A percentile compares a stretch with the other conserved stretches of the same genome.
These are phyloP conservation scores for Gautieria morchelliformis DNA, from an alignment of 768 basidiomycete genomes.

Conservation along the genomic window DNA sequence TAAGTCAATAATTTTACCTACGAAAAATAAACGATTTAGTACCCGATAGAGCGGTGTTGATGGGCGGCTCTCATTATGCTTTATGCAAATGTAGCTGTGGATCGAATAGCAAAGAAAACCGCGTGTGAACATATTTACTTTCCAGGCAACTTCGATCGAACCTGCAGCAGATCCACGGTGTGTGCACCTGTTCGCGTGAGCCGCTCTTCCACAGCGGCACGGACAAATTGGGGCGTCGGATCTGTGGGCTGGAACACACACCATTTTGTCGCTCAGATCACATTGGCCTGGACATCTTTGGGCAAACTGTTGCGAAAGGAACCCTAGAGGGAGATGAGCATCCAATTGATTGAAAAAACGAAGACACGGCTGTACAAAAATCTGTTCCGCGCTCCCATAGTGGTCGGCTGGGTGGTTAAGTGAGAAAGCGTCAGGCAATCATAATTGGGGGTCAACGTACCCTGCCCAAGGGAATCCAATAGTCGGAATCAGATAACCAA, in stretches of 20 bases:
- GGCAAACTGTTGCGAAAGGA: slow-evolving; percentile 45
- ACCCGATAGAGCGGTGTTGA: not conserved
- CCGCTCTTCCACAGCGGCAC: slow-evolving; percentile 58
- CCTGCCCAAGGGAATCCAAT: not conserved
- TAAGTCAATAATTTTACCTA: slow-evolving; percentile 69
- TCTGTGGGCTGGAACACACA: slow-evolving; percentile 56
- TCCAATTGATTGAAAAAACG: not conserved
- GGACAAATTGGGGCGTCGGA: slow-evolving; percentile 45
- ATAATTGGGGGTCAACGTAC: slow-evolving; percentile 3
- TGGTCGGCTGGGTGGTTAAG: slow-evolving; percentile 49
- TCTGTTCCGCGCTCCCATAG: slow-evolving; percentile 75
- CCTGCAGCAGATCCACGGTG: slow-evolving; percentile 67
- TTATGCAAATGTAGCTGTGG: slow-evolving; percentile 68
- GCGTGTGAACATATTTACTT: not conserved
- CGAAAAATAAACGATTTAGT: not conserved
- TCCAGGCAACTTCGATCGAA: slow-evolving; percentile 16
- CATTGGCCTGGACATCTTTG: slow-evolving; percentile 24
- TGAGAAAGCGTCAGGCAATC: not conserved
- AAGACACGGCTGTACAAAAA: slow-evolving; percentile 46
- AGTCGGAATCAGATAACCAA: not conserved
- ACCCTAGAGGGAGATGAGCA: slow-evolving; percentile 36
- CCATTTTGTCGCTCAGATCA: slow-evolving; percentile 80
- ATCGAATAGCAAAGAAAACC: not conserved
- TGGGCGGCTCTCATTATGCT: slow-evolving; percentile 33
- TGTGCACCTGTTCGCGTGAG: slow-evolving; percentile 54